phyloP scores from a whole-genome alignment of 2,329 filamentous ascomycete species.

The Aspergillus pseudoglaucus region DNA sequence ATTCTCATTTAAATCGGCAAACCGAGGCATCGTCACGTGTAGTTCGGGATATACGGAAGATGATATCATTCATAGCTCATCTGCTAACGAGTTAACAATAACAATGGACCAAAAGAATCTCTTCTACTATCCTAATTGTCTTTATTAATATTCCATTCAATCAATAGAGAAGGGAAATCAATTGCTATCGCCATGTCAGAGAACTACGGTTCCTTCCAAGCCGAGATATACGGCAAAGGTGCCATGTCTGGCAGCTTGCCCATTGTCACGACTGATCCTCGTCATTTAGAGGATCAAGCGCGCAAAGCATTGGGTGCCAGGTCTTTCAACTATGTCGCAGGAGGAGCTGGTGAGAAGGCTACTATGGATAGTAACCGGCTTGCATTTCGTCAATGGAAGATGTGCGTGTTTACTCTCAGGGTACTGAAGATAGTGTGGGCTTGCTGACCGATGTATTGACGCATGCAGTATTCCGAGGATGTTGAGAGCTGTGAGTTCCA shows the following conservation, averaged over 20 bases:
- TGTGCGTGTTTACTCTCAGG: conserved; percentile 19
- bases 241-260: conserved; percentile 45
- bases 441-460: conserved; percentile 2
- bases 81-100: neutral
- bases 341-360: conserved; percentile 56
- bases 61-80: neutral
- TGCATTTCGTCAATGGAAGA: conserved; percentile 49
- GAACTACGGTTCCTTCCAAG: conserved; percentile 42
- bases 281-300: conserved; percentile 52
- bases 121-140: neutral
- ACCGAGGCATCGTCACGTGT: neutral
- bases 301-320: conserved; percentile 41
- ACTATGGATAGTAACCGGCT: conserved; percentile 56
- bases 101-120: neutral
- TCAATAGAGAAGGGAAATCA: too few relatives aligned
- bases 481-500: conserved; percentile 27
- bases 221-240: conserved; percentile 48
- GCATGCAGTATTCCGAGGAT: conserved; percentile 47
- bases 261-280: conserved; percentile 54
- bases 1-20: neutral
- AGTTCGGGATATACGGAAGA: neutral
- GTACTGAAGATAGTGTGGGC: neutral
- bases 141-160: neutral
- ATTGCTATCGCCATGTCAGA: conserved; percentile 20
- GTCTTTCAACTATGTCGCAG: conserved; percentile 55